Conservation (phyloP, 2,329 filamentous ascomycete genomes). For the Diaporthe capsici region DNA sequence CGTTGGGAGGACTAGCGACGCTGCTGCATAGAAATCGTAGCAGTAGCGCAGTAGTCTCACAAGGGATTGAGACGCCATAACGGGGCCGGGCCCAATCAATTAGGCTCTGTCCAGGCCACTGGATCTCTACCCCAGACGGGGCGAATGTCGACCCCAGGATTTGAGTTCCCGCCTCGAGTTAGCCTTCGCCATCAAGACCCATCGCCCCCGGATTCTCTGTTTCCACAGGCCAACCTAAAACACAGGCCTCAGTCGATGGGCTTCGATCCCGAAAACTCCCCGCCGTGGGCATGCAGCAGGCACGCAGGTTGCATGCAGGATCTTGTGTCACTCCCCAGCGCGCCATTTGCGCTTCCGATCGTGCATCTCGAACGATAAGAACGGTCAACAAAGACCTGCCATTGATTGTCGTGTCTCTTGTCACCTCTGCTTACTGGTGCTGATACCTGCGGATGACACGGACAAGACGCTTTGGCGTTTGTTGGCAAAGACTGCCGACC, state of each 20-base stretch:
- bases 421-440: background rate
- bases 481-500: conserved; percentile 6
- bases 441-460: background rate
- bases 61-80: conserved; percentile 16
- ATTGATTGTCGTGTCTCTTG: background rate
- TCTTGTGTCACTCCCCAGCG: conserved; percentile 7
- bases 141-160: conserved; percentile 31
- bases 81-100: conserved; percentile 16
- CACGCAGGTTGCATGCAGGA: conserved; percentile 15
- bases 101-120: conserved; percentile 20
- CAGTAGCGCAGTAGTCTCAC: conserved; percentile 6
- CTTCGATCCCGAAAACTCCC: conserved; percentile 28
- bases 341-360: conserved; percentile 1
- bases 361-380: background rate
- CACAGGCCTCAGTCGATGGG: conserved; percentile 5
- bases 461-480: background rate
- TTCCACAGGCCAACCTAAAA: conserved; percentile 22
- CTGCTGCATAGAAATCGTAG: conserved; percentile 20
- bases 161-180: conserved; percentile 29
- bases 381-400: background rate
- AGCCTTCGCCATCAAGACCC: conserved; percentile 30
- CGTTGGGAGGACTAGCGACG: conserved; percentile 18
- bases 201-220: conserved; percentile 31
- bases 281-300: conserved; percentile 9
- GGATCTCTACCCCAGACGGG: conserved; percentile 33